phyloP scores from a whole-genome alignment of 495 filamentous ascomycete genomes.

The Xylaria curta region DNA sequence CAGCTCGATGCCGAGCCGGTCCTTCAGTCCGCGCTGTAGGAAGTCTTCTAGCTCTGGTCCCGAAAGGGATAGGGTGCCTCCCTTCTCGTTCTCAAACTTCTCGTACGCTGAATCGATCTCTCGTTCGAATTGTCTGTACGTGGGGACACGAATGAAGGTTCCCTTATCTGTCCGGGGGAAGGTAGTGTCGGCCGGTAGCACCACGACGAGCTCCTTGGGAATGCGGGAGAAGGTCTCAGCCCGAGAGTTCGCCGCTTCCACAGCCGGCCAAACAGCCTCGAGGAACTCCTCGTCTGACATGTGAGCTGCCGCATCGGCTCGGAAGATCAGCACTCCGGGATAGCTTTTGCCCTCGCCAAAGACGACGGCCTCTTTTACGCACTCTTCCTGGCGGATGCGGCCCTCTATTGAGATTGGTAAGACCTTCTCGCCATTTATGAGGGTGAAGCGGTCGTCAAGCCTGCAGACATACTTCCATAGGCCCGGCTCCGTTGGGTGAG shows the following conservation, averaged over 20 bases:
- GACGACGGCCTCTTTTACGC: constrained; percentile 64
- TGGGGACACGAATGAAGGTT: constrained; percentile 60
- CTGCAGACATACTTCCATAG: constrained; percentile 66
- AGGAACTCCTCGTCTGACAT: constrained; percentile 50
- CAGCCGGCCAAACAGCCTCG: constrained; percentile 52
- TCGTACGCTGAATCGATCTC: constrained; percentile 58
- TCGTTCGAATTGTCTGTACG: constrained; percentile 53
- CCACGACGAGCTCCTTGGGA: constrained; percentile 54
- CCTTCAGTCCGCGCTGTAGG: constrained; percentile 44
- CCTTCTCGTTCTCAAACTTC: constrained; percentile 38
- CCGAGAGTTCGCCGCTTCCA: constrained; percentile 57
- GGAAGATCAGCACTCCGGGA: constrained; percentile 63
- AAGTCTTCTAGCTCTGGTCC: constrained; percentile 44
- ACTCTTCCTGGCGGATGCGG: constrained; percentile 55
- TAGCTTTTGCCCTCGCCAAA: constrained; percentile 59
- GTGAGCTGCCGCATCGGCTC: constrained; percentile 38
- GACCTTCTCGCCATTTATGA: constrained; percentile 68
- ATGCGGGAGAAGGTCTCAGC: constrained; percentile 63
- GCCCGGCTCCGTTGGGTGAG: constrained; percentile 60
- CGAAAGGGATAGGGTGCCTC: constrained; percentile 40
- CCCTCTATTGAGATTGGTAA: constrained; percentile 65
- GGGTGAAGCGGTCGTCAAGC: constrained; percentile 63
- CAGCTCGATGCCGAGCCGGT: constrained; percentile 24
- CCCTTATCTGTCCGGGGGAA: constrained; percentile 61
- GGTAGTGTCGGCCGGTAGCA: constrained; percentile 47